phyloP scores from a whole-genome alignment of 1,284 basidiomycete species.

The Leccinum pallidistipes region DNA sequence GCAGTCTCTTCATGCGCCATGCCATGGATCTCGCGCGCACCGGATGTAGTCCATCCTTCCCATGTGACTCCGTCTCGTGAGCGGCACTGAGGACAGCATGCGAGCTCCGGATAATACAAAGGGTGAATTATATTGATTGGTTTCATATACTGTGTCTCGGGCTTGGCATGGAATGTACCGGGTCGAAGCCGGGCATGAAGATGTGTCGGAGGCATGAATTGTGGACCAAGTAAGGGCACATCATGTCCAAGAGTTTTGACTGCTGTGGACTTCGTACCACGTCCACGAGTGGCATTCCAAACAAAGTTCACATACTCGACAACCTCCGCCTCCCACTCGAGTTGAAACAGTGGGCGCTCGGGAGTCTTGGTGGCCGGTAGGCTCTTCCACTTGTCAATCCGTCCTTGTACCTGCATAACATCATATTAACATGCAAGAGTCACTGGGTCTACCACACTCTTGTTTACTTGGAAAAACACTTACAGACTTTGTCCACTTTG shows the following conservation, averaged over 20 bases:
- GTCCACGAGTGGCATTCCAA: background rate
- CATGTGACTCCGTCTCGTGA: background rate
- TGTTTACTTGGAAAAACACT: background rate
- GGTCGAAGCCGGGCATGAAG: background rate
- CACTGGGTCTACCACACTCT: background rate
- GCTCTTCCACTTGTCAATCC: background rate
- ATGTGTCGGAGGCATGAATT: background rate
- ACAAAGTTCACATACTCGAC: background rate
- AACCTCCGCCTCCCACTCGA: background rate
- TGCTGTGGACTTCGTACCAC: background rate
- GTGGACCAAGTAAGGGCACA: background rate
- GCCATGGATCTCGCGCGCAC: background rate
- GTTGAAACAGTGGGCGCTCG: background rate
- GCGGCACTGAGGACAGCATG: background rate
- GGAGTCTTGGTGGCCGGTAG: background rate
- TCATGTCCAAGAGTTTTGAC: background rate
- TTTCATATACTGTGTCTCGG: background rate
- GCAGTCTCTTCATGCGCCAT: background rate
- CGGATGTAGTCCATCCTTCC: background rate
- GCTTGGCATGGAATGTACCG: background rate
- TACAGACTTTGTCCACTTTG: background rate
- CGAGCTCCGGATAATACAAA: background rate
- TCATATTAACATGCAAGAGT: background rate
- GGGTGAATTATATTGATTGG: background rate
- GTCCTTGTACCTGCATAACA: background rate